Base-by-base conservation (phyloP, 768 basidiomycete genomes). In the Leccinum disarticulatum region DNA sequence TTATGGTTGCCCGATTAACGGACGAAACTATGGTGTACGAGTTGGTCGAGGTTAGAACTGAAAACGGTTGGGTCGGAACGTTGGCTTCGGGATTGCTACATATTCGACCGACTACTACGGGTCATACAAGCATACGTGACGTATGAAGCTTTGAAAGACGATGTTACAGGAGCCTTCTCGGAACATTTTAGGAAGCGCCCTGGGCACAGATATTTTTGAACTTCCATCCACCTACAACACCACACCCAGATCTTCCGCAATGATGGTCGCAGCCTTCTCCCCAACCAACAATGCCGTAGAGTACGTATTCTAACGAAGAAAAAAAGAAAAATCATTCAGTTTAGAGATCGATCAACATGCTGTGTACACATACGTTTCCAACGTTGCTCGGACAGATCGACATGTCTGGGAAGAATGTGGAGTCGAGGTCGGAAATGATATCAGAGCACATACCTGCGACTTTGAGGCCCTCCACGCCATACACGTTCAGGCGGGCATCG, bases 401-500 rank as follows among this genome's bases (percentile, higher is more conserved):
- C 35, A 57, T 14, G 46, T 57, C 52, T 57, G 35, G 27, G n/a
- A n/a, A 31, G 17, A n/a, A n/a, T 3, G 31, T 33, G 51, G n/a
- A n/a, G n/a, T n/a, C n/a, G n/a, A 52, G 31, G 36, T 54, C 4
- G 5, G 15, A 27, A 19, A 27, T 6, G 2, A 28, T 28, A 22
- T 4, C 2, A 27, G n/a, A 9, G 15, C 36, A 61, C 63, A 51
- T 52, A 54, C 64, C 64, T 31, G 64, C 64, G 6, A 65, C 54
- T 41, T 65, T 65, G 31, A 66, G 56, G 4, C 53, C 53, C 22
- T 52, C 17, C 0, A 62, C 60, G 8, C 56, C 64, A 19, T 65
- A 62, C 35, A 66, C 64, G 9, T 65, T 62, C 36, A 65, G 56
- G 3, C 59, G 56, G 3, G 54, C 43, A 52, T 66, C 57, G 3